These are phyloP conservation scores for Colletotrichum tamarilloi DNA, from an alignment of 2,329 filamentous ascomycete species.

Conservation along the genomic window DNA sequence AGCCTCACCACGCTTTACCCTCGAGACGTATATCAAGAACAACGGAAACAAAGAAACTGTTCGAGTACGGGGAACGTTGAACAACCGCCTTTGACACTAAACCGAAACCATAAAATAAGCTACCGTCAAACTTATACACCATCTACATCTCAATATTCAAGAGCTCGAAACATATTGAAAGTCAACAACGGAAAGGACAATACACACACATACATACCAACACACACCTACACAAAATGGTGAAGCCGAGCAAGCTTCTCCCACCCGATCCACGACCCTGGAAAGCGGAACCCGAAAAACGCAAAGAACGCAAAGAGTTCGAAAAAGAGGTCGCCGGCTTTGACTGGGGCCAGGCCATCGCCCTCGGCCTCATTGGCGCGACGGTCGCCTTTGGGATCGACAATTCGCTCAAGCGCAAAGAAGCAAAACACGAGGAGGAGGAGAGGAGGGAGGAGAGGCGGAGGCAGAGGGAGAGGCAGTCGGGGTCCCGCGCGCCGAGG, in stretches of 20 bases:
- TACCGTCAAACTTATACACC: neutral
- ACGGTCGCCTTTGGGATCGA: conserved; percentile 53
- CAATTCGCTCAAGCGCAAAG: conserved; percentile 46
- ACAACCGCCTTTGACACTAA: neutral
- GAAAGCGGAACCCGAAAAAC: conserved; percentile 51
- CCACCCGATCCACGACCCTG: conserved; percentile 47
- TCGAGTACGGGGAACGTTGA: neutral
- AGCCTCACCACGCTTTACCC: neutral
- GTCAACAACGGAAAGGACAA: neutral
- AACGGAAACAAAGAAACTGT: neutral
- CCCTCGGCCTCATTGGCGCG: conserved; percentile 50
- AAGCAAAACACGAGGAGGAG: conserved; percentile 34
- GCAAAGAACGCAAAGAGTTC: conserved; percentile 48
- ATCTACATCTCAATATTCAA: neutral
- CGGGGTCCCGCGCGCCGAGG: conserved; percentile 1
- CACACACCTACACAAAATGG: conserved; percentile 4
- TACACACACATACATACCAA: too few relatives aligned
- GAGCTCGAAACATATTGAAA: neutral
- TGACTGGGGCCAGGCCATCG: conserved; percentile 52
- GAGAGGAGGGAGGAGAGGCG: conserved; percentile 27
- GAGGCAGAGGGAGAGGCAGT: conserved; percentile 12
- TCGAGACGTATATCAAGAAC: neutral
- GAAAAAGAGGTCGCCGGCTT: conserved; percentile 53
- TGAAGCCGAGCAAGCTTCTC: conserved; percentile 37
- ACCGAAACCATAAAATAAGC: neutral